Conservation (phyloP, 139 green algal genomes). For the Coccomyxa sp. region DNA sequence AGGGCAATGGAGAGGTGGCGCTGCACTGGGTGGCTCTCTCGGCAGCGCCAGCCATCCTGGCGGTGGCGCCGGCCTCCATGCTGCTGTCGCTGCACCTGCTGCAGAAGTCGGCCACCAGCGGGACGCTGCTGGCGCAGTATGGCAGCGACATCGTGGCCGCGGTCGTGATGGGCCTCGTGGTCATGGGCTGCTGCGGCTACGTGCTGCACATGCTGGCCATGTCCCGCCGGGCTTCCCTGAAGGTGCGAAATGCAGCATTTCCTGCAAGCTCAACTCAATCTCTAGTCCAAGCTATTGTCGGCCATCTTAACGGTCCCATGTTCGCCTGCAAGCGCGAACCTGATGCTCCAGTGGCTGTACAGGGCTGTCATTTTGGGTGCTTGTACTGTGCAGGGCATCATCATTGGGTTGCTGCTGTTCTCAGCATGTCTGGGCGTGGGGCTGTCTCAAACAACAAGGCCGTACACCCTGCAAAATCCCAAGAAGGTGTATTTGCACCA, state of each 20-base stretch:
- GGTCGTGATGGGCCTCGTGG: background rate
- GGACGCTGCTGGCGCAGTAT: background rate
- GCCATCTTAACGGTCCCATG: background rate
- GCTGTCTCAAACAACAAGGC: background rate
- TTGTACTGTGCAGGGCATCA: background rate
- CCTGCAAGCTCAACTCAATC: background rate
- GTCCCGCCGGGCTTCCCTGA: background rate
- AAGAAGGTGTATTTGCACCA: slow-evolving; percentile 21
- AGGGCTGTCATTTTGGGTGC: background rate
- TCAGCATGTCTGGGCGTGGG: background rate
- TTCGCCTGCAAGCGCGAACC: background rate
- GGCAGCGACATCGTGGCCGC: background rate
- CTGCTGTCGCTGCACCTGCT: background rate
- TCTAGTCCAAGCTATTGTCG: too few species aligned
- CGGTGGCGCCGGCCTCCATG: background rate
- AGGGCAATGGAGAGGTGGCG: background rate
- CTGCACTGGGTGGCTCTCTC: background rate
- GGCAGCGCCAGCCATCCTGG: background rate
- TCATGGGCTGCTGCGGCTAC: background rate
- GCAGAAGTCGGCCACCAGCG: background rate
- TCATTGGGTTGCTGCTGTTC: slow-evolving; percentile 1
- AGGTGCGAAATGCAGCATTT: background rate
- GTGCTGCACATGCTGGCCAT: background rate
- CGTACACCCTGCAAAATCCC: slow-evolving; percentile 8
- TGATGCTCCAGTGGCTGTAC: background rate